These are phyloP conservation scores for Geotrichum cucujoidarum DNA, from an alignment of 1,139 yeast genomes.

Conservation along the genomic window DNA sequence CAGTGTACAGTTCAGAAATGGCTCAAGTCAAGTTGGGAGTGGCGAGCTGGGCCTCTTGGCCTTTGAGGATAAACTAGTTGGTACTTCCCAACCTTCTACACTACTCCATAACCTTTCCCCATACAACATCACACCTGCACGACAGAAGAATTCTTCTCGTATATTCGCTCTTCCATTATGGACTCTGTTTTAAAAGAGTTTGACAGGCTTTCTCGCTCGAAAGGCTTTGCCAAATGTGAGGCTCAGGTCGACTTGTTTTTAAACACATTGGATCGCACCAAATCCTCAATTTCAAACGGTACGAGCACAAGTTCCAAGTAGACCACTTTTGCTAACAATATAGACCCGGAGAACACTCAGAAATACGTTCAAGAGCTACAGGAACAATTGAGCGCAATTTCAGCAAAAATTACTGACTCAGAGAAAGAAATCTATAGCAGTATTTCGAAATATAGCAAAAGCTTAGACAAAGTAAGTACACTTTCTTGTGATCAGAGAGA, in stretches of 20 bases:
- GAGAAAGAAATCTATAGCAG: slow-evolving; percentile 35
- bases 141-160: not conserved
- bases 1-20: not conserved
- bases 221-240: slow-evolving; percentile 29
- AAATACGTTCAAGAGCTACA: slow-evolving; percentile 14
- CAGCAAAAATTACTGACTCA: slow-evolving; percentile 23
- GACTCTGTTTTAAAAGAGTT: slow-evolving; percentile 32
- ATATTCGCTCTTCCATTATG: slow-evolving; percentile 22
- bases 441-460: slow-evolving; percentile 35
- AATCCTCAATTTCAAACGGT: slow-evolving; percentile 22
- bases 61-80: too few species aligned
- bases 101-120: too few species aligned
- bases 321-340: not conserved
- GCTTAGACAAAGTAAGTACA: slow-evolving; percentile 31
- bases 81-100: too few species aligned
- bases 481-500: not conserved
- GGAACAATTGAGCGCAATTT: slow-evolving; percentile 10
- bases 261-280: slow-evolving; percentile 29
- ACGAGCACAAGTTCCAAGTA: not conserved
- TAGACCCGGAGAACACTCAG: slow-evolving; percentile 21
- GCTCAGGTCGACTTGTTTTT: slow-evolving; percentile 33
- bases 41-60: too few species aligned
- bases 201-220: slow-evolving; percentile 28
- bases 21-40: not conserved
- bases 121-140: not conserved